phyloP scores from a whole-genome alignment of 768 basidiomycete species.

The Auricularia auricula-judae region DNA sequence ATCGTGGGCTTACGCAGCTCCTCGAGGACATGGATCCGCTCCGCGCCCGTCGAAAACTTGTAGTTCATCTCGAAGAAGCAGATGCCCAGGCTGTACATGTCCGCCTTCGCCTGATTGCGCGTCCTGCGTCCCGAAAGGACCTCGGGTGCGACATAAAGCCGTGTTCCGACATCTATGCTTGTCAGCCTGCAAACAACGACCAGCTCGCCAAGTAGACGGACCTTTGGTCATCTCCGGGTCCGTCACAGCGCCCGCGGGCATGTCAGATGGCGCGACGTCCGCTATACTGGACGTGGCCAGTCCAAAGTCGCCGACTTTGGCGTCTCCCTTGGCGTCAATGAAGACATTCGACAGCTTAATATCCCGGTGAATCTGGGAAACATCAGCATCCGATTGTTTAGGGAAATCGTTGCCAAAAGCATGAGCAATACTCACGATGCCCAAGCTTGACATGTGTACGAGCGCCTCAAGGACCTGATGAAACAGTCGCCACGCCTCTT shows the following conservation, averaged over 20 bases:
- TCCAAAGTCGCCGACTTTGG: constrained; percentile 93
- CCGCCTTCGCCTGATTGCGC: constrained; percentile 72
- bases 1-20: constrained; percentile 63
- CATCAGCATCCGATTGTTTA: too few relatives aligned
- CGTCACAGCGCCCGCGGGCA: constrained; percentile 24
- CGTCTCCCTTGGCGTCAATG: constrained; percentile 77
- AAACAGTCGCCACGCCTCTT: constrained; percentile 84
- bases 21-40: constrained; percentile 76
- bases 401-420: not conserved
- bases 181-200: not conserved
- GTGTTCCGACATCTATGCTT: constrained; percentile 71
- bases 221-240: constrained; percentile 72
- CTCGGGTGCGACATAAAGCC: constrained; percentile 88
- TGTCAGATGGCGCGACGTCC: constrained; percentile 64
- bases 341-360: constrained; percentile 93
- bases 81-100: constrained; percentile 94
- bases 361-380: constrained; percentile 35
- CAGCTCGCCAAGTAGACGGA: constrained; percentile 17
- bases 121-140: constrained; percentile 40
- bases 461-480: constrained; percentile 85
- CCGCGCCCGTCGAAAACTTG: constrained; percentile 66
- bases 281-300: constrained; percentile 76
- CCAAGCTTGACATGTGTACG: constrained; percentile 76
- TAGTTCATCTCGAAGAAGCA: constrained; percentile 98
- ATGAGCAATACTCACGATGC: constrained; percentile 48